These are phyloP conservation scores for Forsythia viridissima DNA, from an alignment of 257 asterid species.

Conservation along the genomic window DNA sequence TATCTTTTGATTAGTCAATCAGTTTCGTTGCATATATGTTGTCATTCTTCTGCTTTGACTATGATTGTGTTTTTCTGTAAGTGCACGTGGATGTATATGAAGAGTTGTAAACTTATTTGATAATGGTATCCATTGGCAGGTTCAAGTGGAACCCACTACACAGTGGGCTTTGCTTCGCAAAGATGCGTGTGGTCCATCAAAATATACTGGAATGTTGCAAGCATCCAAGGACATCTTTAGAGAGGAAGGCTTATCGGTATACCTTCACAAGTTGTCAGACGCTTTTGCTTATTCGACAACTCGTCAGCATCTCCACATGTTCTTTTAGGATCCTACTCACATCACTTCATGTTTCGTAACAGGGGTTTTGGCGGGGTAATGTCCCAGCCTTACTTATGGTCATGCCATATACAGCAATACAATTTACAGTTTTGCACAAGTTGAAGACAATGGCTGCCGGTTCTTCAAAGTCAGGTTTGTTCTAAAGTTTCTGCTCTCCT, in stretches of 20 bases:
- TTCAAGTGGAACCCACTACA: conserved; percentile 89
- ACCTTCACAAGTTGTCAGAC: not conserved
- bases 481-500: conserved; percentile 11
- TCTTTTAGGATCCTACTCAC: not conserved
- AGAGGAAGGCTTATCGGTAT: conserved; percentile 66
- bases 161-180: conserved; percentile 76
- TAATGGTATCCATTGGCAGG: conserved; percentile 46
- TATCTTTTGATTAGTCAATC: not conserved
- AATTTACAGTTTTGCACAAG: conserved; percentile 75
- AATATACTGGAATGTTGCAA: conserved; percentile 54
- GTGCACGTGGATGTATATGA: conserved; percentile 22
- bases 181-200: conserved; percentile 42
- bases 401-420: conserved; percentile 97
- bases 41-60: not conserved
- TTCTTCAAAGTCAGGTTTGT: conserved; percentile 82
- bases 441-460: conserved; percentile 81
- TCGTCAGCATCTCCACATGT: not conserved
- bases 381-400: conserved; percentile 97
- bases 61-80: not conserved
- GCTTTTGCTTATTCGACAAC: not conserved
- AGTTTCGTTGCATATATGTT: not conserved
- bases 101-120: conserved; percentile 17
- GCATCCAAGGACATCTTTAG: conserved; percentile 53
- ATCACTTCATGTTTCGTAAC: conserved; percentile 12
- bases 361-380: conserved; percentile 99